phyloP scores from a whole-genome alignment of 129 eudicot genomes.

The Centella asiatica region DNA sequence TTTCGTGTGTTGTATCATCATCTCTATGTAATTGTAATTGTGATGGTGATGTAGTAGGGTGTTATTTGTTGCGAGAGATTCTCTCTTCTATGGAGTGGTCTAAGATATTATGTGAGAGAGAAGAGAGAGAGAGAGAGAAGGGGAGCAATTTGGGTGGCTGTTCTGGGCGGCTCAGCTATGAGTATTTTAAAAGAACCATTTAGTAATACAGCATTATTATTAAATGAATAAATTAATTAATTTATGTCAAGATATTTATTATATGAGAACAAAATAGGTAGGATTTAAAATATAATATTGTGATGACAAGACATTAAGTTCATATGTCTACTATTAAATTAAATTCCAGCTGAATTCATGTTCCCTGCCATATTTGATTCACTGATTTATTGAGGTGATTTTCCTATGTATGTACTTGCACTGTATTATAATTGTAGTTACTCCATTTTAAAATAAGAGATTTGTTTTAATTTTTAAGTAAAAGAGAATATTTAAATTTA shows the following conservation, averaged over 20 bases:
- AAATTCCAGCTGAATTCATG: conserved; percentile 1
- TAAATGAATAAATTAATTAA: no score
- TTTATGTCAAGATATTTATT: no score
- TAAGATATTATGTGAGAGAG: no score
- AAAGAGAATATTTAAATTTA: no score
- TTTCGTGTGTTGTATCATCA: conserved; percentile 3
- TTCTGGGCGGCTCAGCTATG: conserved; percentile 31
- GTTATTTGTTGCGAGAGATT: conserved; percentile 16
- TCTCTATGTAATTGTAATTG: neutral
- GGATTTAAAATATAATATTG: neutral
- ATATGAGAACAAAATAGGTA: neutral
- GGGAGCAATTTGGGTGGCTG: conserved; percentile 28
- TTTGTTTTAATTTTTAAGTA: no score
- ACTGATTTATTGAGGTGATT: no score
- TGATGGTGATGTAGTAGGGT: conserved; percentile 11
- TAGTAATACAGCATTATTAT: neutral
- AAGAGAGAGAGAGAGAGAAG: no score
- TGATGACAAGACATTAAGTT: neutral
- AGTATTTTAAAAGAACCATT: conserved; percentile 11
- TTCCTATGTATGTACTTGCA: no score
- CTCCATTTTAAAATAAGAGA: no score
- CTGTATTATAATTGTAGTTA: no score
- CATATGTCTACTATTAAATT: neutral
- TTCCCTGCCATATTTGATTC: neutral
- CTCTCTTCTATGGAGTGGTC: no score